Conservation (phyloP, 305 asterid genomes). For the Rubia occidens region DNA sequence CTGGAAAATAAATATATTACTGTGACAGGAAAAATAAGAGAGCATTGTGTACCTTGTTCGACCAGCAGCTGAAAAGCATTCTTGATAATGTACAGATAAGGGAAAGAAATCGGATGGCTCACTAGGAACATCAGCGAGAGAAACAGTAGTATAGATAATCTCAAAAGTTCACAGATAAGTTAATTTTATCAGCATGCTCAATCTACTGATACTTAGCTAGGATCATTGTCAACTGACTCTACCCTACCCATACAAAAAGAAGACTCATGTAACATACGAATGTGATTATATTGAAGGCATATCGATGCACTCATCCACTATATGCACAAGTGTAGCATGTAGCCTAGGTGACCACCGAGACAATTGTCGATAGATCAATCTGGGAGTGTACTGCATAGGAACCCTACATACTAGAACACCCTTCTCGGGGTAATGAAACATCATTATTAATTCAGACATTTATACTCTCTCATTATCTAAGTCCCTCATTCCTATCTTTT, state of each 20-base stretch:
- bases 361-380: not conserved
- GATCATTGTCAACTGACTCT: not conserved
- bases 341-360: not conserved
- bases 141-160: conserved; percentile 86
- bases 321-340: not conserved
- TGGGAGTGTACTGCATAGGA: not conserved
- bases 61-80: conserved; percentile 95
- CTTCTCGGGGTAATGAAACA: not conserved
- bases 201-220: not conserved
- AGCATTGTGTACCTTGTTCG: conserved; percentile 53
- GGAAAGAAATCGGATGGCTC: conserved; percentile 99
- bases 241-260: not conserved
- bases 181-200: conserved; percentile 5
- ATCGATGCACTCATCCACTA: not conserved
- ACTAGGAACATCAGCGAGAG: conserved; percentile 76
- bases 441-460: not conserved
- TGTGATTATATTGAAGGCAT: not conserved
- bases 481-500: not conserved
- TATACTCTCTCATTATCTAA: not conserved
- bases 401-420: not conserved
- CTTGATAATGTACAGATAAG: conserved; percentile 85
- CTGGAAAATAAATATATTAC: not conserved
- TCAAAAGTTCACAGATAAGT: conserved; percentile 25
- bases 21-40: not conserved
- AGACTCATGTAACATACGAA: not conserved